Evolutionary conservation across 208 protist species (phyloP).

Genomic region (Crithidia bombi): DNA sequence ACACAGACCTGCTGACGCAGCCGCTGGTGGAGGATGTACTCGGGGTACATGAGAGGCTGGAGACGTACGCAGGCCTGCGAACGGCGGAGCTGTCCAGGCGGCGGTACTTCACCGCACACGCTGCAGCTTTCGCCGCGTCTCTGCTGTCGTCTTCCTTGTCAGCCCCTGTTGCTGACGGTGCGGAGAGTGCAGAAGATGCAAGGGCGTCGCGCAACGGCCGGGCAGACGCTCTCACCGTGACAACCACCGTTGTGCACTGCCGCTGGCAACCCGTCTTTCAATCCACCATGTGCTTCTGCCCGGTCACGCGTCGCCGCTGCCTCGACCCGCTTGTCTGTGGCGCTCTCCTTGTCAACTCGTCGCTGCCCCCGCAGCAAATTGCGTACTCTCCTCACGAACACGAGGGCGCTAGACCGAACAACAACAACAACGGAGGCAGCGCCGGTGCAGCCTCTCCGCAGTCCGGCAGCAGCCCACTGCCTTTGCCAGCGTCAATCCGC

Average conservation of each 20-base stretch:
- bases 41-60: neutral
- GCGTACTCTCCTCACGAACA: neutral
- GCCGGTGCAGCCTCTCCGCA: neutral
- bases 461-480: constrained; percentile 6
- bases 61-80: neutral
- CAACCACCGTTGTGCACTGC: constrained; percentile 31
- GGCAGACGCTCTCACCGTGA: neutral
- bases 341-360: constrained; percentile 23
- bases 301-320: constrained; percentile 75
- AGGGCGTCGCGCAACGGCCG: neutral
- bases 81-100: constrained; percentile 17
- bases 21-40: constrained; percentile 20
- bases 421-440: neutral
- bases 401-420: neutral
- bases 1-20: constrained; percentile 1
- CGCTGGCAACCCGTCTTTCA: constrained; percentile 65
- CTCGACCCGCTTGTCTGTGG: constrained; percentile 65
- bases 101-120: constrained; percentile 30
- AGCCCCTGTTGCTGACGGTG: neutral
- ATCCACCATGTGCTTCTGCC: constrained; percentile 83
- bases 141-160: neutral
- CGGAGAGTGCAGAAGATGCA: neutral
- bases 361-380: constrained; percentile 18
- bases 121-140: constrained; percentile 23
- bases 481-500: constrained; percentile 26